Base-by-base conservation (phyloP, 768 basidiomycete genomes). In the Termitomyces sp. region DNA sequence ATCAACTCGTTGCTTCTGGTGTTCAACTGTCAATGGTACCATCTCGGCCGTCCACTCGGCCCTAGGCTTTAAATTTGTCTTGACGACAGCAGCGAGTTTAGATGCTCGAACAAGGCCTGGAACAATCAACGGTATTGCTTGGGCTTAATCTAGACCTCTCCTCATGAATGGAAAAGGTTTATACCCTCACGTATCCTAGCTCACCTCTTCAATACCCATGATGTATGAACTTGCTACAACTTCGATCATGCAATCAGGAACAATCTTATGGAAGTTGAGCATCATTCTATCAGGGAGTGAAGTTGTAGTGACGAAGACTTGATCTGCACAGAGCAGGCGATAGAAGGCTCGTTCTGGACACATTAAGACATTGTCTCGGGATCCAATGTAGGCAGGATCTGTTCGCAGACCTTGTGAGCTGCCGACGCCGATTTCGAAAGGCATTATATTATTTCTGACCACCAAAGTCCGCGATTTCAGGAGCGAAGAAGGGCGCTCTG, bases 1-100 rank as follows among this genome's bases (percentile, higher is more conserved):
- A 70, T 61, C 71, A 76, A 34, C 65, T 82, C 20, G 70, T 82
- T 17, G 79, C 79, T 45, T 76, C 79, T 43, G 79, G 76, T 1
- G 73, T 74, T 25, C 81, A 81, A 51, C 64, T 77, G 53, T 72
- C 73, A 59, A 78, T 80, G 78, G 60, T 67, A 25, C 73, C 73
- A 4, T 72, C 72, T 15, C 64, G 40, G 46, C 66, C 67, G 3
- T 20, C 4, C 15, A 38, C 4, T 14, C 49, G 48, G 34, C 32
- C 17, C 2, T 20, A 12, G 55, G 54, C 29, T 31, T 52, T 9
- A 4, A n/a, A 9, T 9, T 52, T 7, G 8, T 29, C 25, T 14
- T 10, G 20, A 37, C 11, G 50, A 52, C 40, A 43, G 40, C 38
- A 25, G 40, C 10, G 15, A 31, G 1, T 17, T 54, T 54, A 25